A percentile compares a stretch with the other conserved stretches of the same genome.
These are phyloP conservation scores for Hygrophoropsis aurantiaca DNA, from an alignment of 768 basidiomycete genomes.

Conservation along the genomic window DNA sequence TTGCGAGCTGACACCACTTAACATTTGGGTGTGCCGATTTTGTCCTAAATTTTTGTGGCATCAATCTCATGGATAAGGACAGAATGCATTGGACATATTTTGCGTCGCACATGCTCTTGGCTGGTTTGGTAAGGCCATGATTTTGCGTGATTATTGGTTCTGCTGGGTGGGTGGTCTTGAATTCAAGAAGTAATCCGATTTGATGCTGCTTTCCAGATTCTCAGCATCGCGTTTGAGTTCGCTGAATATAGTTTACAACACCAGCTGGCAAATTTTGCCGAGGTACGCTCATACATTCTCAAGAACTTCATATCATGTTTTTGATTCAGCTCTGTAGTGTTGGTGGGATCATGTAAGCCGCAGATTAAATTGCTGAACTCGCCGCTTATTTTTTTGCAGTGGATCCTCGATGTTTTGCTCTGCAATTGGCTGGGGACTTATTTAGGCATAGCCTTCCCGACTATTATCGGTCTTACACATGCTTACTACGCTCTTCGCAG, in stretches of 20 bases:
- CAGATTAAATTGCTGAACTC: conserved; percentile 6
- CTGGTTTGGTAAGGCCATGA: conserved; percentile 91
- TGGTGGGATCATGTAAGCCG: conserved; percentile 89
- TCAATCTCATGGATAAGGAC: background rate
- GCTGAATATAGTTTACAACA: conserved; percentile 88
- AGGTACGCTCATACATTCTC: conserved; percentile 48
- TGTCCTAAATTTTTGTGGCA: no score
- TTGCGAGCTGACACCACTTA: conserved; percentile 60
- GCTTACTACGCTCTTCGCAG: conserved; percentile 36
- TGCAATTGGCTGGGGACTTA: conserved; percentile 91
- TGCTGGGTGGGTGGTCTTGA: conserved; percentile 65
- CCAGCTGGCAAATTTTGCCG: conserved; percentile 84
- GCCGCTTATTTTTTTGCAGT: conserved; percentile 43
- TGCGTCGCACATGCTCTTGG: conserved; percentile 83
- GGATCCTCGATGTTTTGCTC: conserved; percentile 82
- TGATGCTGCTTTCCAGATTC: conserved; percentile 50
- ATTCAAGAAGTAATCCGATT: background rate
- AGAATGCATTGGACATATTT: conserved; percentile 86
- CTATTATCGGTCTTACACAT: conserved; percentile 7
- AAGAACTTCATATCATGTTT: conserved; percentile 18
- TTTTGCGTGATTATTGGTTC: conserved; percentile 91
- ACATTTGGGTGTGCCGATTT: conserved; percentile 59
- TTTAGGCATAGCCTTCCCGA: conserved; percentile 48
- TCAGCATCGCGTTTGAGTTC: conserved; percentile 85
- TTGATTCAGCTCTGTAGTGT: conserved; percentile 50